phyloP scores from a whole-genome alignment of 2,329 filamentous ascomycete genomes.

The Arachnomyces sp. region DNA sequence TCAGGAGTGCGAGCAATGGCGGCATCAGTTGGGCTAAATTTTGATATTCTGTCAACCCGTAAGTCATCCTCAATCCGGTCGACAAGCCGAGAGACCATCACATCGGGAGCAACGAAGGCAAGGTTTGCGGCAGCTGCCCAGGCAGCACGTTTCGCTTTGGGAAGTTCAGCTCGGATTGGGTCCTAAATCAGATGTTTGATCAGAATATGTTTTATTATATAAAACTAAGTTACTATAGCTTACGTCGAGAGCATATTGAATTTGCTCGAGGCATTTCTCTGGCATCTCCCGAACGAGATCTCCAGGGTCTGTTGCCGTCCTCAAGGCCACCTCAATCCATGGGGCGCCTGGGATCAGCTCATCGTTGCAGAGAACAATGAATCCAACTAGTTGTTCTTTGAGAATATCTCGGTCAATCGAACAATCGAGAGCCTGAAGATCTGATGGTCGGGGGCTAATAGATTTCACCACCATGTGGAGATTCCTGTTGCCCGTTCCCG shows the following conservation, averaged over 20 bases:
- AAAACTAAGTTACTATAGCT: constrained; percentile 26
- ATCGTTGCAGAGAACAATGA: constrained; percentile 69
- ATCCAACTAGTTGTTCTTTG: constrained; percentile 62
- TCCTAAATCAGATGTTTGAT: constrained; percentile 20
- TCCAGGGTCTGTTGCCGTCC: constrained; percentile 74
- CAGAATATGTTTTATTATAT: neutral
- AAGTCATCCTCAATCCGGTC: constrained; percentile 67
- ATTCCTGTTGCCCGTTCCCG: constrained; percentile 56
- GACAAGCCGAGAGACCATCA: constrained; percentile 67
- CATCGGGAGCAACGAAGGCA: constrained; percentile 83
- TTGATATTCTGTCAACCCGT: constrained; percentile 57
- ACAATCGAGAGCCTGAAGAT: constrained; percentile 18
- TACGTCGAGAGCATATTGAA: constrained; percentile 52
- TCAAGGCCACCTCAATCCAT: constrained; percentile 86
- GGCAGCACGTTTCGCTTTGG: constrained; percentile 54
- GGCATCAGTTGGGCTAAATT: constrained; percentile 76
- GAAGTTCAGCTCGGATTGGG: constrained; percentile 27
- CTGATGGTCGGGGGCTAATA: constrained; percentile 28
- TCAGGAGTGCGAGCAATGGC: constrained; percentile 89
- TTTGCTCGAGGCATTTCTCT: constrained; percentile 58
- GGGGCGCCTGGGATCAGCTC: constrained; percentile 67
- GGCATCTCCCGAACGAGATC: constrained; percentile 59
- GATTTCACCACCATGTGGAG: constrained; percentile 51
- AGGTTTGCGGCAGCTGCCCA: constrained; percentile 82
- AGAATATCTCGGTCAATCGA: constrained; percentile 44